A percentile compares a stretch with the other conserved stretches of the same genome.
phyloP scores from a whole-genome alignment of 2,329 filamentous ascomycete genomes.

The Aspergillus sojae region DNA sequence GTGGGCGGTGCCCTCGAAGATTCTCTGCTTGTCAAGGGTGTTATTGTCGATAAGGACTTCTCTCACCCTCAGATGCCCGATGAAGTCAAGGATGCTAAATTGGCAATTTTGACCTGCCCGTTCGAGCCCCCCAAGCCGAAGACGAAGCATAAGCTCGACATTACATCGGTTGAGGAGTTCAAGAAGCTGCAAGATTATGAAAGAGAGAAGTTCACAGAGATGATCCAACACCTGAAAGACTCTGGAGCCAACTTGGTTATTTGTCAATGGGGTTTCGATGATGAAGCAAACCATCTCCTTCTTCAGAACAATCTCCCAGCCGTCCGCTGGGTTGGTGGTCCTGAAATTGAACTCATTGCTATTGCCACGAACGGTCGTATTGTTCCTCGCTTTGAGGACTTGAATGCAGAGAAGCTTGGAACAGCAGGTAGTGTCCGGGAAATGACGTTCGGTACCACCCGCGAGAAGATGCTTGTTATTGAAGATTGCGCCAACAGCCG shows the following conservation, averaged over 20 bases:
- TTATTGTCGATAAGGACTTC: slow-evolving; percentile 99
- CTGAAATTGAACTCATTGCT: slow-evolving; percentile 96
- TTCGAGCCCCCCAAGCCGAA: slow-evolving; percentile 99
- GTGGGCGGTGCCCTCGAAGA: slow-evolving; percentile 93
- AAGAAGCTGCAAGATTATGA: slow-evolving; percentile 97
- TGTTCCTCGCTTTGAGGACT: slow-evolving; percentile 93
- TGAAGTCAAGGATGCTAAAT: slow-evolving; percentile 91
- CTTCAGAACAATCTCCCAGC: slow-evolving; percentile 95
- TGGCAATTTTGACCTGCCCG: slow-evolving; percentile 95
- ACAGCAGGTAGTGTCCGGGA: slow-evolving; percentile 87
- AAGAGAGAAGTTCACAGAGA: slow-evolving; percentile 93
- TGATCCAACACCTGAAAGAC: slow-evolving; percentile 98
- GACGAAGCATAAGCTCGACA: slow-evolving; percentile 99
- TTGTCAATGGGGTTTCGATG: slow-evolving; percentile 99
- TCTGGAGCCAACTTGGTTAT: slow-evolving; percentile 96
- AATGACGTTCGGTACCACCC: slow-evolving; percentile 94
- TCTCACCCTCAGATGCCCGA: slow-evolving; percentile 99
- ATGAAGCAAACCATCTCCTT: slow-evolving; percentile 96
- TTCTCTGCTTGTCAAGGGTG: slow-evolving; percentile 91
- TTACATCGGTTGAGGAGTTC: slow-evolving; percentile 95
- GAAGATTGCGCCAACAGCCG: slow-evolving; percentile 98
- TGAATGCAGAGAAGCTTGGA: slow-evolving; percentile 88
- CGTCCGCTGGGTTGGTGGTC: slow-evolving; percentile 95
- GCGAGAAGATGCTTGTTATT: slow-evolving; percentile 99
- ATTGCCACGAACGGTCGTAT: slow-evolving; percentile 98